phyloP scores from a whole-genome alignment of 192 early-diverging fungal genomes.

The Backusella australiensis region DNA sequence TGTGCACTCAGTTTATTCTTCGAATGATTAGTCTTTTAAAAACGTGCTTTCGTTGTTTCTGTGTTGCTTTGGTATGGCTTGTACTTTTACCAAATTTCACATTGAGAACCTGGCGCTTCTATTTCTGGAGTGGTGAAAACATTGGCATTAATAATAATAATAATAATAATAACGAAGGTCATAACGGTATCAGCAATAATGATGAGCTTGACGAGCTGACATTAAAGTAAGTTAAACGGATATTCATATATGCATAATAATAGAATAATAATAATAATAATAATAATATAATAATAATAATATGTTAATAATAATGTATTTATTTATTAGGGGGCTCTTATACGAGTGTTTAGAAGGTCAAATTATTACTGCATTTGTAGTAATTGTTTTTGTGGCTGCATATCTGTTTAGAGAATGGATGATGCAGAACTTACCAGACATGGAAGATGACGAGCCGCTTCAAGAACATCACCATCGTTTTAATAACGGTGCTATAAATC shows the following conservation, averaged over 20 bases:
- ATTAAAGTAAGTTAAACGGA: constrained; percentile 5
- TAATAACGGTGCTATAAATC: background rate
- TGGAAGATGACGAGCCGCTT: background rate
- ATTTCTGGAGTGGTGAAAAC: constrained; percentile 75
- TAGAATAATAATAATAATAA: background rate
- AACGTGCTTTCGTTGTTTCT: constrained; percentile 50
- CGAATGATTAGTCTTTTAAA: constrained; percentile 22
- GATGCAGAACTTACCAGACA: constrained; percentile 57
- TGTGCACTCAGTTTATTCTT: constrained; percentile 22
- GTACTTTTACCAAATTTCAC: constrained; percentile 79
- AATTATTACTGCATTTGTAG: constrained; percentile 68
- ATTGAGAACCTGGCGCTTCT: constrained; percentile 81
- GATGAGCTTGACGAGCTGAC: background rate
- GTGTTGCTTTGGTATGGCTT: constrained; percentile 77
- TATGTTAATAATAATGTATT: background rate
- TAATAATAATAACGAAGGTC: background rate
- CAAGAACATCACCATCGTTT: background rate
- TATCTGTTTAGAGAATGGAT: constrained; percentile 91
- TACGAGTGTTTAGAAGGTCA: constrained; percentile 85
- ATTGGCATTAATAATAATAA: constrained; percentile 31
- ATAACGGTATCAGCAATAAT: background rate
- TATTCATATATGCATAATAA: background rate
- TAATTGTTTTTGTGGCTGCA: constrained; percentile 75
- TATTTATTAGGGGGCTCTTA: constrained; percentile 41
- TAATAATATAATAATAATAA: background rate